A percentile compares a stretch with the other conserved stretches of the same genome.
phyloP scores from a whole-genome alignment of 192 early-diverging fungal genomes.

The Umbelopsis sp. region DNA sequence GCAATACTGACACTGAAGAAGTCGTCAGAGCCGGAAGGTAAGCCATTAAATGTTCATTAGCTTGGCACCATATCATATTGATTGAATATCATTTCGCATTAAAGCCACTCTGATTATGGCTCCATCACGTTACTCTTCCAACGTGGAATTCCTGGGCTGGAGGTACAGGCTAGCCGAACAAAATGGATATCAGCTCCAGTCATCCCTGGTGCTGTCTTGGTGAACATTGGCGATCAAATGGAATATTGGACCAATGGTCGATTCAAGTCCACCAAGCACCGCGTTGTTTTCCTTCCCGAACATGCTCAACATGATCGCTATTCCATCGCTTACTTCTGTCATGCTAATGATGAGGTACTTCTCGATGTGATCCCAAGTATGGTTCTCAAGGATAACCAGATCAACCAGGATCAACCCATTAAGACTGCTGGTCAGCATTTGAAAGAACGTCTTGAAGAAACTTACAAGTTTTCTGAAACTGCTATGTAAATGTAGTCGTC shows the following conservation, averaged over 20 bases:
- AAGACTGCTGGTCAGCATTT: conserved; percentile 60
- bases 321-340: conserved; percentile 65
- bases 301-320: conserved; percentile 53
- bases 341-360: conserved; percentile 47
- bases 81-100: not conserved
- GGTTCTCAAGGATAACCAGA: conserved; percentile 24
- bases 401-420: conserved; percentile 32
- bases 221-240: conserved; percentile 66
- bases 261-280: conserved; percentile 63
- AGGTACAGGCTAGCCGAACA: conserved; percentile 46
- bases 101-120: conserved; percentile 71
- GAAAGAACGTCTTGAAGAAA: conserved; percentile 35
- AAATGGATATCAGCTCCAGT: conserved; percentile 65
- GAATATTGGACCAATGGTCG: conserved; percentile 66
- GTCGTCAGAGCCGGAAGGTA: conserved; percentile 54
- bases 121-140: conserved; percentile 70
- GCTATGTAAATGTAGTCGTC: not conserved
- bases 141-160: conserved; percentile 60
- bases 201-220: conserved; percentile 52
- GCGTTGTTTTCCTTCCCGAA: conserved; percentile 57
- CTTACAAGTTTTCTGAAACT: conserved; percentile 30
- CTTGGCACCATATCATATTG: not conserved
- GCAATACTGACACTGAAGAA: conserved; percentile 43
- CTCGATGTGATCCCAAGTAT: conserved; percentile 52
- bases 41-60: not conserved